A percentile compares a stretch with the other conserved stretches of the same genome.
phyloP scores from a whole-genome alignment of 2,329 filamentous ascomycete genomes.

The Talaromyces marneffei region DNA sequence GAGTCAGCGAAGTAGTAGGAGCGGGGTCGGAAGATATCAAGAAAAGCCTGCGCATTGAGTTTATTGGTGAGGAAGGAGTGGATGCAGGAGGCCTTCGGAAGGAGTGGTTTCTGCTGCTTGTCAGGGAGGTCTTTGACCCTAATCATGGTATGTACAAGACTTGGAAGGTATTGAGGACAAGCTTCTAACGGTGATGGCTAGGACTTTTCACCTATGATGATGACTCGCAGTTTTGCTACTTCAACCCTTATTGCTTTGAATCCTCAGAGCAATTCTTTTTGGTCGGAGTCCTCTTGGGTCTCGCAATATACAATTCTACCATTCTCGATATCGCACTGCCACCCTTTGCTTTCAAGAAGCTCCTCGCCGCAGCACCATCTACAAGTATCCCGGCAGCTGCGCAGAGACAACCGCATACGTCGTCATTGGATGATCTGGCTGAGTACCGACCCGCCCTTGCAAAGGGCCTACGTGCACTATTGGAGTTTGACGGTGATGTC shows the following conservation, averaged over 20 bases:
- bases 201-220: constrained; percentile 92
- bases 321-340: constrained; percentile 85
- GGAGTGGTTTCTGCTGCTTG: constrained; percentile 87
- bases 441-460: constrained; percentile 75
- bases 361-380: constrained; percentile 69
- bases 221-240: constrained; percentile 85
- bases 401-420: constrained; percentile 56
- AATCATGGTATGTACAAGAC: constrained; percentile 62
- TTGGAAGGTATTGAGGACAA: not conserved
- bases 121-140: constrained; percentile 85
- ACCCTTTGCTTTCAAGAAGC: constrained; percentile 82
- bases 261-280: constrained; percentile 88
- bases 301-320: constrained; percentile 92
- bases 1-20: constrained; percentile 79
- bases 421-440: constrained; percentile 73
- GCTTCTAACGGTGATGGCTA: constrained; percentile 30
- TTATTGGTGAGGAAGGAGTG: constrained; percentile 81
- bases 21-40: constrained; percentile 79
- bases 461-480: constrained; percentile 64
- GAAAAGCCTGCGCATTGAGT: constrained; percentile 79
- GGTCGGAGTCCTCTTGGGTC: constrained; percentile 76
- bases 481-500: constrained; percentile 81
- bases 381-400: constrained; percentile 53
- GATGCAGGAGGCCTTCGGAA: constrained; percentile 86
- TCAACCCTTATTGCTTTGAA: constrained; percentile 84